phyloP scores from a whole-genome alignment of 164 flowering plant species.

The Berberis thunbergii region DNA sequence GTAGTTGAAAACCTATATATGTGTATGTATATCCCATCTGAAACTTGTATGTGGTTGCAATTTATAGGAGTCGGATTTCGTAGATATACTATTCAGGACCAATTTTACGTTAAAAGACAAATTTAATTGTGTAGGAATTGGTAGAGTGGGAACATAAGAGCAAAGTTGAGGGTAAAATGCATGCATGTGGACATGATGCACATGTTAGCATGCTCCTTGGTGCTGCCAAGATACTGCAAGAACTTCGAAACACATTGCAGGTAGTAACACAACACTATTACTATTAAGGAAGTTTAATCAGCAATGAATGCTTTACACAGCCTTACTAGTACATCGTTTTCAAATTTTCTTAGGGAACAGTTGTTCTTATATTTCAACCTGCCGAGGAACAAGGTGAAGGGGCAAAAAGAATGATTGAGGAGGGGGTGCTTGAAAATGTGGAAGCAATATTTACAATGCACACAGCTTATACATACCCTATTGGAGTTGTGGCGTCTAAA shows the following conservation, averaged over 20 bases:
- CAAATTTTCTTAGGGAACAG: constrained; percentile 42
- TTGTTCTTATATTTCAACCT: constrained; percentile 64
- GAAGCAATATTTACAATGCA: constrained; percentile 61
- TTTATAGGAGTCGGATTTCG: too few relatives aligned
- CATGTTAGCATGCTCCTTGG: constrained; percentile 71
- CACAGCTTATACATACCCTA: constrained; percentile 15
- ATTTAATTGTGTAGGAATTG: constrained; percentile 34
- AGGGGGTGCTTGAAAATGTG: constrained; percentile 51
- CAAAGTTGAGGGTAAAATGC: constrained; percentile 57
- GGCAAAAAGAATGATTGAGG: constrained; percentile 50
- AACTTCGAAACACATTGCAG: constrained; percentile 23
- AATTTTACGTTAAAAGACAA: neutral
- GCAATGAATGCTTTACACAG: neutral
- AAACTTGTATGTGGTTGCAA: too few relatives aligned
- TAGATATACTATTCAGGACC: too few relatives aligned
- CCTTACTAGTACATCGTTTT: too few relatives aligned
- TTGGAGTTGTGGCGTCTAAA: constrained; percentile 36
- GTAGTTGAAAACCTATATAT: too few relatives aligned
- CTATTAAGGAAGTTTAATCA: neutral
- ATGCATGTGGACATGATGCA: constrained; percentile 73
- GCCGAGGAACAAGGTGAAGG: constrained; percentile 66
- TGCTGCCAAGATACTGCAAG: constrained; percentile 51
- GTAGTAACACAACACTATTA: constrained; percentile 11
- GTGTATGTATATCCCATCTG: too few relatives aligned
- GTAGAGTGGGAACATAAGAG: constrained; percentile 66